These are phyloP conservation scores for Nemania sp. DNA, from an alignment of 2,329 filamentous ascomycete species.

Conservation along the genomic window DNA sequence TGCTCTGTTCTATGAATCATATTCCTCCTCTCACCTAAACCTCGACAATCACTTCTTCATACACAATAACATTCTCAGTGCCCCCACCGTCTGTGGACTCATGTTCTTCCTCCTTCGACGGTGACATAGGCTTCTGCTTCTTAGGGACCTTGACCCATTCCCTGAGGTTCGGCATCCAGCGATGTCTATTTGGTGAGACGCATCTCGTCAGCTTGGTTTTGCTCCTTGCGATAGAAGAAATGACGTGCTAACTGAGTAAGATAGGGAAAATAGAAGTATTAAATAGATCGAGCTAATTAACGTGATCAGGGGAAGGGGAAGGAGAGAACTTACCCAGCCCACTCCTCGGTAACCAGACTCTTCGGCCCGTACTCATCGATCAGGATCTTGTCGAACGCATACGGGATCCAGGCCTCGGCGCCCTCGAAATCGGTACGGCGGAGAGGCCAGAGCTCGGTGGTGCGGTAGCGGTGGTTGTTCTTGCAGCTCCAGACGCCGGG, in stretches of 20 bases:
- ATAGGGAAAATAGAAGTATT: not conserved
- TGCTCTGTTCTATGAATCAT: not conserved
- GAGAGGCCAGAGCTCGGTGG: conserved; percentile 80
- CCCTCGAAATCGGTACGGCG: conserved; percentile 80
- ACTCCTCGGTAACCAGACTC: conserved; percentile 70
- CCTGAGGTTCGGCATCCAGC: conserved; percentile 68
- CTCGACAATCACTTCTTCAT: conserved; percentile 45
- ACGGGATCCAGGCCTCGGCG: conserved; percentile 76
- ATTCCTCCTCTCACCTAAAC: conserved; percentile 19
- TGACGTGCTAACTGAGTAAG: too few relatives aligned
- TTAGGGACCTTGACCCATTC: conserved; percentile 67
- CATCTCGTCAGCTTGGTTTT: conserved; percentile 9
- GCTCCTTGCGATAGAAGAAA: not conserved
- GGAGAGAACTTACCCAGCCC: conserved; percentile 66
- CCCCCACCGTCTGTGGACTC: conserved; percentile 29
- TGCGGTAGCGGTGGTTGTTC: conserved; percentile 79
- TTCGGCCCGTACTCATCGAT: conserved; percentile 73
- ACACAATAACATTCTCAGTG: conserved; percentile 41
- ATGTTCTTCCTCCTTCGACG: conserved; percentile 21
- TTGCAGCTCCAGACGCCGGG: conserved; percentile 83
- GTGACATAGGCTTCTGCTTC: conserved; percentile 18
- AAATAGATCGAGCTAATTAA: not conserved
- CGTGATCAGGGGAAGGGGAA: not conserved
- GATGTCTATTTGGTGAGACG: conserved; percentile 60
- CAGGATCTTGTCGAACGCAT: conserved; percentile 73